These are phyloP conservation scores for Buxus sempervirens DNA, from an alignment of 164 flowering plant genomes.

Conservation along the genomic window DNA sequence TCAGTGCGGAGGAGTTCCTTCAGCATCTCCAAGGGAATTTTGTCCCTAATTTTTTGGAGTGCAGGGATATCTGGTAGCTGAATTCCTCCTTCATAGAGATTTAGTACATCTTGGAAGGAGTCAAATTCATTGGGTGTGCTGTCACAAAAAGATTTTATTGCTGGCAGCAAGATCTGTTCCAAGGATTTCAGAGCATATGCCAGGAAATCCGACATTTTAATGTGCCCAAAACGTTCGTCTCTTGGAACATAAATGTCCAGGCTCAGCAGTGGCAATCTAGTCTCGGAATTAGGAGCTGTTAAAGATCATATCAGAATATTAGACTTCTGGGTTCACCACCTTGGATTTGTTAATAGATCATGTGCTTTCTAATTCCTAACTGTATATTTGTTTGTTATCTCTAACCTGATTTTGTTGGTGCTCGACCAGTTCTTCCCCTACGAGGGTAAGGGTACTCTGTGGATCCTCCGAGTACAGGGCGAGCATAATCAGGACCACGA, in stretches of 20 bases:
- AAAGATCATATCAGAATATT: not conserved
- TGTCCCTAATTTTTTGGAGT: constrained; percentile 27
- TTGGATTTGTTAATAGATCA: no score
- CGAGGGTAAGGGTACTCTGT: constrained; percentile 71
- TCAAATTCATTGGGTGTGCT: constrained; percentile 76
- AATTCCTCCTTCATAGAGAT: constrained; percentile 66
- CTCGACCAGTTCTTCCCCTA: constrained; percentile 75
- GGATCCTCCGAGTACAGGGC: constrained; percentile 76
- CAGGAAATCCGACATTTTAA: constrained; percentile 82
- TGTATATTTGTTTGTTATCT: not conserved
- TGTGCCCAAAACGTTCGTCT: constrained; percentile 72
- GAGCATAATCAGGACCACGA: constrained; percentile 42
- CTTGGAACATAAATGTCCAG: constrained; percentile 84
- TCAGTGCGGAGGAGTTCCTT: constrained; percentile 67
- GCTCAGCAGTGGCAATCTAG: constrained; percentile 57
- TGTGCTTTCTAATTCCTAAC: no score
- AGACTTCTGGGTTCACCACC: not conserved
- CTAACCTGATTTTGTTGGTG: constrained; percentile 54
- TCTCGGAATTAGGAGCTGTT: constrained; percentile 67
- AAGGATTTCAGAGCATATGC: constrained; percentile 70
- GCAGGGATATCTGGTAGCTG: constrained; percentile 35
- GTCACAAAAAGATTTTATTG: constrained; percentile 44
- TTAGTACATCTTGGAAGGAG: constrained; percentile 55
- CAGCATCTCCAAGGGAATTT: constrained; percentile 65
- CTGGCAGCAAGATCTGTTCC: constrained; percentile 60